Base-by-base conservation (phyloP, 2,329 filamentous ascomycete species). In the Trichophyton rubrum region DNA sequence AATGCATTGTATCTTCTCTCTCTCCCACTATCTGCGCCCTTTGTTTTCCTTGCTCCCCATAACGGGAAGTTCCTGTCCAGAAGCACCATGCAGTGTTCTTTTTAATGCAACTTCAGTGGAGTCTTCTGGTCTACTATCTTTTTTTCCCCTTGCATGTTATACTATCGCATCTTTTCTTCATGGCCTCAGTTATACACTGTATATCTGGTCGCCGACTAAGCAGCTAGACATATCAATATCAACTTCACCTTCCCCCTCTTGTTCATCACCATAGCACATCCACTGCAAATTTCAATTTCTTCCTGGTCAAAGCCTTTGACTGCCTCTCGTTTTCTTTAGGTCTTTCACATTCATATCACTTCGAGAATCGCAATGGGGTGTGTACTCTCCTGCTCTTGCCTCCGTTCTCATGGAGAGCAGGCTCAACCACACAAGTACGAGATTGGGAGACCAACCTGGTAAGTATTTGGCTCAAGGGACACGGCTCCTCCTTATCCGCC, bases 1-100 rank as follows among this genome's bases (percentile, higher is more conserved):
- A 61, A 59, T 40, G 47, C 49, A 38, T 64, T 62, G 60, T 65
- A 30, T 30, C 7, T 2, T 7, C 63, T 63, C 58, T 58, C 60
- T 61, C 60, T 24, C 59, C 53, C 60, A 55, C 40, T 61, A 13
- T 20, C 15, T 43, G 40, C 40, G 27, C 24, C 8, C 27, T 55
- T 55, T 55, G 51, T 55, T 38, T 20, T 15, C n/a, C 8, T 60
- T 43, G 17, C 4, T 27, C 35, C 33, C 41, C 47, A 11, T 27
- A 15, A 51, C 33, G 51, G 27, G 13, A 55, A 33, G n/a, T 20
- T n/a, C 24, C 30, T 9, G n/a, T n/a, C n/a, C 27, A 55, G n/a
- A 30, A 55, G n/a, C 24, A 15, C n/a, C 27, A 55, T 55, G 13
- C n/a, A n/a, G 27, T n/a, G 22, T 3, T 9, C 33, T 53, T 7